Conservation (phyloP, 2,329 filamentous ascomycete genomes). For the Penicillium concentricum region DNA sequence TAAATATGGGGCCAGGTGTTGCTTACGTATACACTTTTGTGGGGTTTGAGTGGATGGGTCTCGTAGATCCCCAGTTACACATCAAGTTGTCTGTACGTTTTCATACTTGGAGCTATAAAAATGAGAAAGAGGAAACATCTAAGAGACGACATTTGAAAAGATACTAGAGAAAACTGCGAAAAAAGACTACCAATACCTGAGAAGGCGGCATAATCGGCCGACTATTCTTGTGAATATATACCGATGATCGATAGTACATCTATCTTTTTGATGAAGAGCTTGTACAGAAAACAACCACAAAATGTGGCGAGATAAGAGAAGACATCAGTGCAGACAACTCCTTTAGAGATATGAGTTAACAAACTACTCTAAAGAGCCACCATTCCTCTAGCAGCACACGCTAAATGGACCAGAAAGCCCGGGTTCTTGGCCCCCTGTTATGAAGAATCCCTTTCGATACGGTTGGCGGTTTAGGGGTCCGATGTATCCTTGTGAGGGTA, state of each 20-base stretch:
- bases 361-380: not conserved
- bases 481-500: no score
- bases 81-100: no score
- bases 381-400: not conserved
- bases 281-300: not conserved
- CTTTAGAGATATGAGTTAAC: no score
- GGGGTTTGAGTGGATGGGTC: not conserved
- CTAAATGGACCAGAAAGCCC: not conserved
- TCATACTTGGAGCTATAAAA: no score
- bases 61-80: no score
- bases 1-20: not conserved
- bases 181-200: no score
- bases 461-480: no score
- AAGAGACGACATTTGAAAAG: no score
- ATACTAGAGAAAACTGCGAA: no score
- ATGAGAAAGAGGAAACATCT: no score
- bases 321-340: not conserved
- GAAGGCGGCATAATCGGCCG: not conserved
- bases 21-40: not conserved
- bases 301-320: not conserved
- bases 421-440: no score
- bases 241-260: not conserved
- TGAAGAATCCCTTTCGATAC: no score
- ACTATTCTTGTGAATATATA: not conserved
- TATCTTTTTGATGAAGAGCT: not conserved